Evolutionary conservation across 2,329 filamentous ascomycete species (phyloP), one percentile per base, ranked within the genome.

Genomic region (Verticillium albo-atrum): DNA sequence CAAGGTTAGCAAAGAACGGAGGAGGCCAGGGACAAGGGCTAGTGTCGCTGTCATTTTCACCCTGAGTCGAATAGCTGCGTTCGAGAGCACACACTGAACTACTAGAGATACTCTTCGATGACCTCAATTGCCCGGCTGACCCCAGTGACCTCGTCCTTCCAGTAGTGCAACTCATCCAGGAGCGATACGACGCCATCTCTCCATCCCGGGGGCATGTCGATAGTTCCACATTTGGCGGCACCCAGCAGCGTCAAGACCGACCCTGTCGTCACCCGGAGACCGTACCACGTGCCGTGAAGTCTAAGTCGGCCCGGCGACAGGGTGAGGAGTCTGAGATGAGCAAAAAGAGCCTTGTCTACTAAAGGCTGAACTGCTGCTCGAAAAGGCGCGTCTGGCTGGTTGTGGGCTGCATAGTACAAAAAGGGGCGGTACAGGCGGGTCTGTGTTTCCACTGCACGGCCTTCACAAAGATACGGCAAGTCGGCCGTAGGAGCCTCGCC

Each of bases 221-320:
- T 32, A 15, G 32, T n/a, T 14, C 64, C 65, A 23, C 60, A 63
- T 57, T 65, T 66, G 54, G 65, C 57, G 14, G 66, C 57, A 23
- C 59, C 65, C 12, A 65, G 55, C 26, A 67, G 57, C 15, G 64
- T 56, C 3, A 66, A 51, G 14, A 62, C 59, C 14, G 64, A 60
- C 10, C 60, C 62, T 60, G 66, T 66, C 37, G 65, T 60, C 35
- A 62, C 63, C 2, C 67, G 65, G 32, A 65, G 53, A 20, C 64
- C 64, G 27, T 63, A 70, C 67, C 68, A 70, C 0, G 66, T 63
- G 2, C 67, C 68, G 34, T 70, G 67, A 42, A 68, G 67, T 10
- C 67, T 58, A 9, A 5, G 28, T 9, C 28, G 28, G 4, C 5
- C 9, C 28, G 9, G 4, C 28, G 28, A 4, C 5, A 30, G 28